Conservation (phyloP, 202 grass and related monocot genomes). For the Zoysia matrella region DNA sequence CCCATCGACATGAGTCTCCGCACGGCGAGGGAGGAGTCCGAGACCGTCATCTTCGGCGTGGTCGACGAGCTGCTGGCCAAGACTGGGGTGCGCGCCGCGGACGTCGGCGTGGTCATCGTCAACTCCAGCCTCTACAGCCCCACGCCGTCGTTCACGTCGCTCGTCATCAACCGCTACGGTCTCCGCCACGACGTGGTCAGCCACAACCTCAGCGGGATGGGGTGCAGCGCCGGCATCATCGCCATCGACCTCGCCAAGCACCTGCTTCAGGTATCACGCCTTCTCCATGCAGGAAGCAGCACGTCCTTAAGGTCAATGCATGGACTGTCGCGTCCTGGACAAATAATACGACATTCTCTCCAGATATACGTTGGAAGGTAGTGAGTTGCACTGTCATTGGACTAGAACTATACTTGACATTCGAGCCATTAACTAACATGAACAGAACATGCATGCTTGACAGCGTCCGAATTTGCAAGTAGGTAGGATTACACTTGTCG, state of each 20-base stretch:
- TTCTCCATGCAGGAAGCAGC: no score
- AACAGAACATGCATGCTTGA: neutral
- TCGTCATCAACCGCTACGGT: slow-evolving; percentile 72
- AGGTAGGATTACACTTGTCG: slow-evolving; percentile 3
- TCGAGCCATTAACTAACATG: neutral
- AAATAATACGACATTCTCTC: neutral
- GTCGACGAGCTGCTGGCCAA: slow-evolving; percentile 59
- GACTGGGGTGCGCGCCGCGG: slow-evolving; percentile 45
- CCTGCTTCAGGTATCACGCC: slow-evolving; percentile 72
- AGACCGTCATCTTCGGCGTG: slow-evolving; percentile 67
- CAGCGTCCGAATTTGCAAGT: neutral
- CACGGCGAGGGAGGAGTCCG: slow-evolving; percentile 76
- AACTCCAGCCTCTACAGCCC: slow-evolving; percentile 89
- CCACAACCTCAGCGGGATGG: slow-evolving; percentile 88
- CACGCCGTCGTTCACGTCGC: slow-evolving; percentile 71
- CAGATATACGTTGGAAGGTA: neutral
- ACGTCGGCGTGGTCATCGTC: slow-evolving; percentile 65
- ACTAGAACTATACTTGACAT: neutral
- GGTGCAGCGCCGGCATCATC: slow-evolving; percentile 88
- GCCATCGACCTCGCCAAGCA: slow-evolving; percentile 84
- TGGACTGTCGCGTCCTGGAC: neutral
- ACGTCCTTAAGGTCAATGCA: no score
- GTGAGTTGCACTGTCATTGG: neutral
- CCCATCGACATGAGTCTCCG: slow-evolving; percentile 64
- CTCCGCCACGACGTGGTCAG: slow-evolving; percentile 61